Evolutionary conservation across 2,329 filamentous ascomycete species (phyloP).

Genomic region (Penicillium sp.): DNA sequence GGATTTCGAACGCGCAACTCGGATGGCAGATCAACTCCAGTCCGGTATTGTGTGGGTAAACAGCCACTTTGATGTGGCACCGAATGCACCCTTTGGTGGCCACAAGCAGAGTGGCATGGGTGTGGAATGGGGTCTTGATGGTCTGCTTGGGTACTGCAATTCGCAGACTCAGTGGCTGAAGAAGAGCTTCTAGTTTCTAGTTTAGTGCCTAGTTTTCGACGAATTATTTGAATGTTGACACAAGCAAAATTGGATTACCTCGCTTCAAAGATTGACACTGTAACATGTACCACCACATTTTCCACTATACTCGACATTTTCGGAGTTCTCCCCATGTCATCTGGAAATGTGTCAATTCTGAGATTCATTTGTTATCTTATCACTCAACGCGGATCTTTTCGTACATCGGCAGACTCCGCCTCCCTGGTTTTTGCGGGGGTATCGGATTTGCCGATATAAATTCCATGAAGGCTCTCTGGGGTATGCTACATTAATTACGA

Average conservation of each 20-base stretch:
- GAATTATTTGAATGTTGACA: not conserved
- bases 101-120: slow-evolving; percentile 56
- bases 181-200: slow-evolving; percentile 15
- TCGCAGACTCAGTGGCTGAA: slow-evolving; percentile 37
- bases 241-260: not conserved
- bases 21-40: slow-evolving; percentile 56
- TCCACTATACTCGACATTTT: not conserved
- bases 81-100: slow-evolving; percentile 48
- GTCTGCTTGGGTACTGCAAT: slow-evolving; percentile 45
- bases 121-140: slow-evolving; percentile 47
- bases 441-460: not conserved
- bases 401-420: slow-evolving; percentile 4
- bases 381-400: not conserved
- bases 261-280: not conserved
- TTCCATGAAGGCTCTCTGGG: not conserved
- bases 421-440: not conserved
- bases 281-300: not conserved
- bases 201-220: not conserved
- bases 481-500: too few relatives aligned
- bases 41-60: slow-evolving; percentile 64
- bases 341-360: not conserved
- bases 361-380: slow-evolving; percentile 1
- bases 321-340: not conserved
- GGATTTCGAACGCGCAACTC: slow-evolving; percentile 52
- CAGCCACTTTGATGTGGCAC: slow-evolving; percentile 34